Conservation (phyloP, 768 basidiomycete species). For the Lentinula edodes region DNA sequence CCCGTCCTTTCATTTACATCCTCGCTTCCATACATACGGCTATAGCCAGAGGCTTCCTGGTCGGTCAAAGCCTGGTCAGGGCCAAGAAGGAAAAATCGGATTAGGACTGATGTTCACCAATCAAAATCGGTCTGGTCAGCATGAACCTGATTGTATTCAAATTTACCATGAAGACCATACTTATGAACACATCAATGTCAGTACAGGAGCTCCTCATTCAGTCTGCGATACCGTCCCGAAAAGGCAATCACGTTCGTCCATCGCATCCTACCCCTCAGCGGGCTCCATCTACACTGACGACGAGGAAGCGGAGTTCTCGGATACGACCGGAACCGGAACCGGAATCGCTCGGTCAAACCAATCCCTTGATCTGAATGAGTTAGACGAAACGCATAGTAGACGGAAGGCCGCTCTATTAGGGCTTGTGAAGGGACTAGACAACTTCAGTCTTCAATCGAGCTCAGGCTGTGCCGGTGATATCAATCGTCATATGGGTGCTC, state of each 20-base stretch:
- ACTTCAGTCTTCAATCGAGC: not conserved
- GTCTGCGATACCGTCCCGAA: too few relatives aligned
- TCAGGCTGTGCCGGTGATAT: not conserved
- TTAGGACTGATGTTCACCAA: not conserved
- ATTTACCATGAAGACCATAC: not conserved
- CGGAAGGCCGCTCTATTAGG: constrained; percentile 31
- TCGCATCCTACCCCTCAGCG: constrained; percentile 3
- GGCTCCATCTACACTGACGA: constrained; percentile 5
- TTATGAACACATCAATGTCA: not conserved
- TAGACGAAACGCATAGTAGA: constrained; percentile 18
- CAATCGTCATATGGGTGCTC: not conserved
- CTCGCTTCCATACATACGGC: not conserved
- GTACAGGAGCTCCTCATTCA: not conserved
- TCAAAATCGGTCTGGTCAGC: not conserved
- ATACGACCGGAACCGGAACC: not conserved
- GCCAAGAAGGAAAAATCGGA: not conserved
- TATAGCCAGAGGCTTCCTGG: not conserved
- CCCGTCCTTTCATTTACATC: not conserved
- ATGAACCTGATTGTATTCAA: not conserved
- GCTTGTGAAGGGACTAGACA: constrained; percentile 27
- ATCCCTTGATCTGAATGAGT: constrained; percentile 7
- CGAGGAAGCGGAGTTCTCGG: constrained; percentile 3
- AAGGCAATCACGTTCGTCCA: not conserved
- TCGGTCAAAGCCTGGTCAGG: not conserved
- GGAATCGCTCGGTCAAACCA: not conserved